Evolutionary conservation across 257 asterid species (phyloP).

Genomic region (Prunella vulgaris): DNA sequence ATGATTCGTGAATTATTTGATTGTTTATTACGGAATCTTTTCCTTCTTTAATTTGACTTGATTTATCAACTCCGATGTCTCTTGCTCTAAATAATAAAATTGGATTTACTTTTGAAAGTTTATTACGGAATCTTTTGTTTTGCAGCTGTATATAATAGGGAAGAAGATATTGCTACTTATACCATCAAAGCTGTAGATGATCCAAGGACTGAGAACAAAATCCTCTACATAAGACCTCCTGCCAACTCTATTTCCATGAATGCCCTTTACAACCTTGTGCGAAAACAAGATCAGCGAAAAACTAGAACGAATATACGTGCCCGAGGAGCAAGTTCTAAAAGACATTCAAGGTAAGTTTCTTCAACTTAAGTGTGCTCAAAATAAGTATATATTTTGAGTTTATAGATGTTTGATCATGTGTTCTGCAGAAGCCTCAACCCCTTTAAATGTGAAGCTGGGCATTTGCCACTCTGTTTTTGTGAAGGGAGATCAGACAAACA

Average conservation of each 20-base stretch:
- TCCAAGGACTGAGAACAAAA: slow-evolving; percentile 46
- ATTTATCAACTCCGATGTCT: too few relatives aligned
- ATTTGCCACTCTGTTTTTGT: slow-evolving; percentile 41
- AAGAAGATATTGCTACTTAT: slow-evolving; percentile 47
- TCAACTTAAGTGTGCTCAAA: not conserved
- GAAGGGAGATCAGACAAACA: slow-evolving; percentile 50
- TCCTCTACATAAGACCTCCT: slow-evolving; percentile 47
- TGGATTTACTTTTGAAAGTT: too few relatives aligned
- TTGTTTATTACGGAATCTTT: too few relatives aligned
- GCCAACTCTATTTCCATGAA: slow-evolving; percentile 44
- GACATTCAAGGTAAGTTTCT: slow-evolving; percentile 38
- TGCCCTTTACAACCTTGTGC: slow-evolving; percentile 47
- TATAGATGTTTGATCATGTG: not conserved
- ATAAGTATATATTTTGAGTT: too few relatives aligned
- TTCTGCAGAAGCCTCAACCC: slow-evolving; percentile 39
- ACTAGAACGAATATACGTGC: slow-evolving; percentile 36
- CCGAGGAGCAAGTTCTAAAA: slow-evolving; percentile 44
- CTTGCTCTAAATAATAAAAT: too few relatives aligned
- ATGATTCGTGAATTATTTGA: too few relatives aligned
- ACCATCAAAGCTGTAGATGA: slow-evolving; percentile 56
- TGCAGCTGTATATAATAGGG: slow-evolving; percentile 43
- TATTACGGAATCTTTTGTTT: too few relatives aligned
- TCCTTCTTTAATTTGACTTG: too few relatives aligned
- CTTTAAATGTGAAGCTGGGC: slow-evolving; percentile 29
- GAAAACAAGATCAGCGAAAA: slow-evolving; percentile 48